A percentile compares a stretch with the other conserved stretches of the same genome.
These are phyloP conservation scores for Hibiscus tridactylites DNA, from an alignment of 345 rosid genomes.

Conservation along the genomic window DNA sequence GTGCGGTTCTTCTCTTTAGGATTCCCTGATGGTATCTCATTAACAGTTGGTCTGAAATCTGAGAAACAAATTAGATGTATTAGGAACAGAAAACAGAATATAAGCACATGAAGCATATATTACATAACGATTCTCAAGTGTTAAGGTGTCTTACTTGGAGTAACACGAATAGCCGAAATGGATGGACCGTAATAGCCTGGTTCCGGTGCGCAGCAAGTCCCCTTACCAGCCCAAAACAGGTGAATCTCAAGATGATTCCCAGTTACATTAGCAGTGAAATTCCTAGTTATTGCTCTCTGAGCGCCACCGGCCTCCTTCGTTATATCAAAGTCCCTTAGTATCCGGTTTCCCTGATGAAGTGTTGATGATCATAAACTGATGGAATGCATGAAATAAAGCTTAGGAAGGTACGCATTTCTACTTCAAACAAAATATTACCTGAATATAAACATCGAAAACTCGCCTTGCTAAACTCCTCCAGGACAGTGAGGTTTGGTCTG, in stretches of 20 bases:
- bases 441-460: too few species aligned
- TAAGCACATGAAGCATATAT: too few species aligned
- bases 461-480: conserved; percentile 47
- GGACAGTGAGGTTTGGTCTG: conserved; percentile 21
- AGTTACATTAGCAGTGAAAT: conserved; percentile 32
- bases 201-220: conserved; percentile 43
- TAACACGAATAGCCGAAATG: conserved; percentile 31
- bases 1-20: too few species aligned
- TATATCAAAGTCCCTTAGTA: conserved; percentile 27
- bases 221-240: conserved; percentile 69
- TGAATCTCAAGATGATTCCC: conserved; percentile 51
- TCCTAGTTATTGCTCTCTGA: conserved; percentile 13
- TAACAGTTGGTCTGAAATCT: too few species aligned
- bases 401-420: too few species aligned
- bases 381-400: background rate
- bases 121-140: background rate
- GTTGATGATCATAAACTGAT: background rate
- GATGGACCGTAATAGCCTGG: conserved; percentile 52
- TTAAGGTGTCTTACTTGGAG: conserved; percentile 16
- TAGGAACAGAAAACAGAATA: too few species aligned
- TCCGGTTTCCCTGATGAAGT: conserved; percentile 23
- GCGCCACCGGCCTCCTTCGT: conserved; percentile 28
- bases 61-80: too few species aligned
- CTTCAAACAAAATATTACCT: too few species aligned
- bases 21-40: too few species aligned